phyloP scores from a whole-genome alignment of 495 filamentous ascomycete genomes.

The Aspergillus olivimuriae region DNA sequence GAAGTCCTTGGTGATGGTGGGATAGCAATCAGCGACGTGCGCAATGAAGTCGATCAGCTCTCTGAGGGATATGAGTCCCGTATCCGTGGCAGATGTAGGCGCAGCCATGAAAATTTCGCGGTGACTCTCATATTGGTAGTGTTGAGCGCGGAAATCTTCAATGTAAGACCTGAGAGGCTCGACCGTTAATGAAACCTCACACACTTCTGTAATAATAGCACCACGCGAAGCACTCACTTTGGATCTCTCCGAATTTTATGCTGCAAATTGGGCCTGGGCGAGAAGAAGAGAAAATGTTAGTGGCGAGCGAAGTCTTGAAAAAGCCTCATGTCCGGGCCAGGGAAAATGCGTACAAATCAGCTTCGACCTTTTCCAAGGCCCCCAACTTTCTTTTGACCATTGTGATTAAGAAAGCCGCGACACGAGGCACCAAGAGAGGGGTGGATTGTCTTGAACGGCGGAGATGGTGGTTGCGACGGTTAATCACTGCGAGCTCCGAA shows the following conservation, averaged over 20 bases:
- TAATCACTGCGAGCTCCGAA: conserved; percentile 18
- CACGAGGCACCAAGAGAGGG: conserved; percentile 3
- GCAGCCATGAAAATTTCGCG: conserved; percentile 83
- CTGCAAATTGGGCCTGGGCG: conserved; percentile 67
- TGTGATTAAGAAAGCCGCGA: conserved; percentile 13
- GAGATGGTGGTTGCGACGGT: conserved; percentile 9
- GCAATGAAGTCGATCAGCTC: conserved; percentile 86
- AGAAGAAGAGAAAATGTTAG: conserved; percentile 14
- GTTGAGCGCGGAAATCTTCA: conserved; percentile 82
- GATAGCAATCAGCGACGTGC: conserved; percentile 91
- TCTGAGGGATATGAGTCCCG: conserved; percentile 69
- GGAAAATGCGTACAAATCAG: conserved; percentile 57
- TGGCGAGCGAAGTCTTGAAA: conserved; percentile 19
- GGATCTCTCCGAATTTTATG: conserved; percentile 85
- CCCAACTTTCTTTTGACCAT: conserved; percentile 85
- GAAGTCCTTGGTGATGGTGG: conserved; percentile 67
- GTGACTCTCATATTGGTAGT: conserved; percentile 85
- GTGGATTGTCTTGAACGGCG: conserved; percentile 12
- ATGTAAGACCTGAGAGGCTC: conserved; percentile 58
- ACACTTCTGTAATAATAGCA: conserved; percentile 1
- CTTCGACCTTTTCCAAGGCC: conserved; percentile 91
- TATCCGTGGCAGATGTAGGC: conserved; percentile 67
- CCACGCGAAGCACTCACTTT: conserved; percentile 42
- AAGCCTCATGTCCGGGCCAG: too few relatives aligned
- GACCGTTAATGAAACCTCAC: conserved; percentile 4